Evolutionary conservation across 345 rosid species (phyloP).

Genomic region (Heritiera littoralis): DNA sequence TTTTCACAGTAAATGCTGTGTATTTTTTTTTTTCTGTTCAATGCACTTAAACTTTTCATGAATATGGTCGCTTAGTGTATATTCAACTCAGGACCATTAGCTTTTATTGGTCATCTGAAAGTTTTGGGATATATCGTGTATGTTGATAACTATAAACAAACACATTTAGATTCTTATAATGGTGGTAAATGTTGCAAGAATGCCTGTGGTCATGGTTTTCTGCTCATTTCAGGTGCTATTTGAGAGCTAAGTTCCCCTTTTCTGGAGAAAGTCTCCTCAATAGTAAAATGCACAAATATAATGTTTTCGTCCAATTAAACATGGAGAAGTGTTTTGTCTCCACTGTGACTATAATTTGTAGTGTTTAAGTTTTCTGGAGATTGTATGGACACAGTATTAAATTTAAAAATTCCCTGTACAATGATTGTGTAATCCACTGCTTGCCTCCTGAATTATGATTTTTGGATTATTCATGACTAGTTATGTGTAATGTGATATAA

Average conservation of each 20-base stretch:
- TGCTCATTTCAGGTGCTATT: not conserved
- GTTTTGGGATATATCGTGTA: too few species aligned
- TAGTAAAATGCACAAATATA: not conserved
- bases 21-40: not conserved
- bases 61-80: not conserved
- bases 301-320: not conserved
- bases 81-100: not conserved
- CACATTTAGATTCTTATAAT: not conserved
- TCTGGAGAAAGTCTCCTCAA: not conserved
- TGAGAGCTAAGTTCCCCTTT: not conserved
- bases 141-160: not conserved
- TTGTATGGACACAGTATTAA: not conserved
- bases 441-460: not conserved
- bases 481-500: not conserved
- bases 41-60: not conserved
- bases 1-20: not conserved
- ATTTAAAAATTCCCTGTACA: not conserved
- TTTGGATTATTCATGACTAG: not conserved
- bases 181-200: conserved; percentile 6
- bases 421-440: not conserved
- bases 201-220: not conserved
- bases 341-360: not conserved
- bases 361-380: not conserved
- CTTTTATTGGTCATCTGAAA: not conserved
- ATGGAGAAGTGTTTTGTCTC: not conserved